Conservation (phyloP, 768 basidiomycete genomes). For the Baorangia bicolor region DNA sequence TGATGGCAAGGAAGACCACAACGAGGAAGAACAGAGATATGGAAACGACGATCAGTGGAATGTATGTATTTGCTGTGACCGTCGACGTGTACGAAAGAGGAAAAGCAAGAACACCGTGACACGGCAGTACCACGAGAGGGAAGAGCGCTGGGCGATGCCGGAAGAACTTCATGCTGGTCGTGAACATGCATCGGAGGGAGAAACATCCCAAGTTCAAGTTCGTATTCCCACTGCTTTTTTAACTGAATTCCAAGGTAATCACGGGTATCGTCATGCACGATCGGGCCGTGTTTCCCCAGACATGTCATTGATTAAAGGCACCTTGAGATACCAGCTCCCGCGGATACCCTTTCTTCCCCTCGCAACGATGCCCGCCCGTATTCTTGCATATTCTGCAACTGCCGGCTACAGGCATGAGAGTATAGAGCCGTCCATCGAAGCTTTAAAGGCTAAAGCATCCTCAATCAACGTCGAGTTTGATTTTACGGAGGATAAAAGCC, state of each 20-base stretch:
- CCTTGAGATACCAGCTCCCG: not conserved
- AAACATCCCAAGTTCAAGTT: slow-evolving; percentile 6
- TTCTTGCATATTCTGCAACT: slow-evolving; percentile 65
- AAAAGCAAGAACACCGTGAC: slow-evolving; percentile 9
- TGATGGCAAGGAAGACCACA: slow-evolving; percentile 18
- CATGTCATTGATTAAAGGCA: not conserved
- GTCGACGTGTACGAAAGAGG: slow-evolving; percentile 7
- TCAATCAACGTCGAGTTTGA: slow-evolving; percentile 55
- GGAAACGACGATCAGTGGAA: slow-evolving; percentile 13
- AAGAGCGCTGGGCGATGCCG: not conserved
- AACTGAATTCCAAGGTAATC: slow-evolving; percentile 20
- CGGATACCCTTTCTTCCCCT: not conserved
- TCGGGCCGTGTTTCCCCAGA: not conserved
- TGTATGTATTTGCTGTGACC: not conserved
- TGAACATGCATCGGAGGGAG: not conserved
- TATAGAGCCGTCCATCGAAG: slow-evolving; percentile 67
- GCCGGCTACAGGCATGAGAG: slow-evolving; percentile 68
- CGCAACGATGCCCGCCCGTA: slow-evolving; percentile 28
- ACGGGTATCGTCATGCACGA: not conserved
- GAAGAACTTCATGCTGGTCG: slow-evolving; percentile 6
- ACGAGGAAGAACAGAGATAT: slow-evolving; percentile 18
- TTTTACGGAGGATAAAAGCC: slow-evolving; percentile 57
- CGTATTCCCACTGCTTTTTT: slow-evolving; percentile 1
- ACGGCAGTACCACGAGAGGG: not conserved
- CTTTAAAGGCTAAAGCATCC: slow-evolving; percentile 46